Percentiles rank a stretch among this genome's conserved stretches.
These are phyloP conservation scores for Oryza punctata DNA, from an alignment of 176 grass and related monocot species.

Conservation along the genomic window DNA sequence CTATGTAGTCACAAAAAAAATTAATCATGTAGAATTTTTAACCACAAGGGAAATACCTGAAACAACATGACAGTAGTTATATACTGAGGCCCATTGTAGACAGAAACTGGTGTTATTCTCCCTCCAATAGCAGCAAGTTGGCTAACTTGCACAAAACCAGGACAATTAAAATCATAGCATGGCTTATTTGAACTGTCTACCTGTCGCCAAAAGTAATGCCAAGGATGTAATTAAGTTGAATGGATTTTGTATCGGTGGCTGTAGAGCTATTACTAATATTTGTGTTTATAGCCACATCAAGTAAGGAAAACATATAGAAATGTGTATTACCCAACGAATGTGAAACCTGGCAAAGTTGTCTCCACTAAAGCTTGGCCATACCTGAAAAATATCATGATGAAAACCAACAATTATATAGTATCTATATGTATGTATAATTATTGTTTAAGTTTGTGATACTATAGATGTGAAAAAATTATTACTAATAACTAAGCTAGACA, in stretches of 20 bases:
- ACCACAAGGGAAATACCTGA: conserved; percentile 20
- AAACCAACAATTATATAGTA: background rate
- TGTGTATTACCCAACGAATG: conserved; percentile 26
- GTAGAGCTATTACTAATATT: background rate
- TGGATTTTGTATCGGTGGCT: background rate
- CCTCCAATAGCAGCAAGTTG: conserved; percentile 19
- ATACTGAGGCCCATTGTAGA: conserved; percentile 27
- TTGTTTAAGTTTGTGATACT: background rate
- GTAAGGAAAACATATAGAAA: background rate
- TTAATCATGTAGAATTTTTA: background rate
- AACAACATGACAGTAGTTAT: background rate
- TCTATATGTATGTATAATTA: background rate
- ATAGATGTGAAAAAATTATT: background rate
- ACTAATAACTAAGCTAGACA: background rate
- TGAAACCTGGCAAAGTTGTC: conserved; percentile 25
- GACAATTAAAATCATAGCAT: conserved; percentile 18
- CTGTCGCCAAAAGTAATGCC: background rate
- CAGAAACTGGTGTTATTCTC: conserved; percentile 13
- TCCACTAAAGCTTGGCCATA: conserved; percentile 16
- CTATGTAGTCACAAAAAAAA: background rate
- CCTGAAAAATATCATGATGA: background rate
- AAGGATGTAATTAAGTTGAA: background rate
- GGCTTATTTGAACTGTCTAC: background rate
- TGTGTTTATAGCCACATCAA: background rate
- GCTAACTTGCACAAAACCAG: conserved; percentile 45